Evolutionary conservation across 208 protist genomes (phyloP).

Genomic region (Leishmania major): DNA sequence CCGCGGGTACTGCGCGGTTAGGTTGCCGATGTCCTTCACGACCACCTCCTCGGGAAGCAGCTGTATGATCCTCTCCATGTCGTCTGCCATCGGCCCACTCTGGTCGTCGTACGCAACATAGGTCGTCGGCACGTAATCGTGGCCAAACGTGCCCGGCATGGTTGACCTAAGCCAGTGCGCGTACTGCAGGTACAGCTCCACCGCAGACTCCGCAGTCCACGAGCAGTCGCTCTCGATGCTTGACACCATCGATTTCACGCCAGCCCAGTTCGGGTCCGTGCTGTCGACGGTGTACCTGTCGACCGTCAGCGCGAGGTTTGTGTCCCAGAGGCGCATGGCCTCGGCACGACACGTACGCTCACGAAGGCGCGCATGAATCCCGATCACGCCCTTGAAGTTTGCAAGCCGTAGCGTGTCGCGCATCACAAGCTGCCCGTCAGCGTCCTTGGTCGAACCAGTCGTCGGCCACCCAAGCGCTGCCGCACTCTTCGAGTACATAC

Average conservation of each 20-base stretch:
- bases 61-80: constrained; percentile 7
- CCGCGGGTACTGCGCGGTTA: background rate
- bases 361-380: constrained; percentile 17
- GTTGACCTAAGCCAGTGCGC: background rate
- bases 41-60: background rate
- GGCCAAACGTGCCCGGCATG: background rate
- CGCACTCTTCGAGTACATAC: constrained; percentile 12
- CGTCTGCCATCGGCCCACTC: constrained; percentile 2
- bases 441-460: background rate
- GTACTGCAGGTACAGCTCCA: background rate
- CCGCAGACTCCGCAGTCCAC: constrained; percentile 11
- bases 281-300: constrained; percentile 14
- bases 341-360: constrained; percentile 19
- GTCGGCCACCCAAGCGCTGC: constrained; percentile 10
- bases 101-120: constrained; percentile 25
- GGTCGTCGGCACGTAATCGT: background rate
- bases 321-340: background rate
- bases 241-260: background rate
- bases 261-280: background rate
- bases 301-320: background rate
- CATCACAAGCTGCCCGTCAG: background rate
- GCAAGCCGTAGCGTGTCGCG: constrained; percentile 13
- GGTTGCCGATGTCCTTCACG: background rate
- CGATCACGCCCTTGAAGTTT: constrained; percentile 7
- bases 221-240: constrained; percentile 13